A percentile compares a stretch with the other conserved stretches of the same genome.
These are phyloP conservation scores for Cornus florida DNA, from an alignment of 148 eudicot species.

Conservation along the genomic window DNA sequence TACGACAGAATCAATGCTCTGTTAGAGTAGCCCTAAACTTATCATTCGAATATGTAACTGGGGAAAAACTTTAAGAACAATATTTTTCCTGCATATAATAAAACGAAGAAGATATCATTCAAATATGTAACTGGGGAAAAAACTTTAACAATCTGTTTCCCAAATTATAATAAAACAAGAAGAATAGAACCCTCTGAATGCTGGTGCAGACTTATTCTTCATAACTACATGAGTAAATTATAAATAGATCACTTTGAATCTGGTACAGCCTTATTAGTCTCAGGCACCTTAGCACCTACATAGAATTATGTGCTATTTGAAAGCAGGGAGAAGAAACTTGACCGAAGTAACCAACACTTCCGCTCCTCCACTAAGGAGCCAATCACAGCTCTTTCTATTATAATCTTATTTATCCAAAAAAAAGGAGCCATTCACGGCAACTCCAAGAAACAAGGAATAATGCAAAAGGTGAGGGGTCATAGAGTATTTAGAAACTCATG, in stretches of 20 bases:
- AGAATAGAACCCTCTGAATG: background rate
- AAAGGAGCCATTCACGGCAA: background rate
- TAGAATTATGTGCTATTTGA: background rate
- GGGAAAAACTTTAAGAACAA: background rate
- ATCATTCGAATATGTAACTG: background rate
- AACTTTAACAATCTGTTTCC: background rate
- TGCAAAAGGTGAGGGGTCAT: background rate
- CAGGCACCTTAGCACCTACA: background rate
- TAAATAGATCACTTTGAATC: background rate
- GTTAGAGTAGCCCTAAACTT: background rate
- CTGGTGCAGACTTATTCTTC: no score
- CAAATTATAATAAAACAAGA: no score
- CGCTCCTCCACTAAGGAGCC: background rate
- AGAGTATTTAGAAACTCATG: background rate
- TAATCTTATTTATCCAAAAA: no score
- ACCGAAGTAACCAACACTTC: background rate
- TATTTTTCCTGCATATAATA: background rate
- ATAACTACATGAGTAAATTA: no score
- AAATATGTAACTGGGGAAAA: background rate
- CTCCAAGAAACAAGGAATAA: background rate
- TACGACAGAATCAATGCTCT: background rate
- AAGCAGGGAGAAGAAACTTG: background rate
- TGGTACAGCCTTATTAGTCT: background rate
- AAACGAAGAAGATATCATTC: background rate
- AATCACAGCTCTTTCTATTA: background rate